Evolutionary conservation across 2,329 filamentous ascomycete species (phyloP).

Genomic region (Trichoderma cornu-damae): DNA sequence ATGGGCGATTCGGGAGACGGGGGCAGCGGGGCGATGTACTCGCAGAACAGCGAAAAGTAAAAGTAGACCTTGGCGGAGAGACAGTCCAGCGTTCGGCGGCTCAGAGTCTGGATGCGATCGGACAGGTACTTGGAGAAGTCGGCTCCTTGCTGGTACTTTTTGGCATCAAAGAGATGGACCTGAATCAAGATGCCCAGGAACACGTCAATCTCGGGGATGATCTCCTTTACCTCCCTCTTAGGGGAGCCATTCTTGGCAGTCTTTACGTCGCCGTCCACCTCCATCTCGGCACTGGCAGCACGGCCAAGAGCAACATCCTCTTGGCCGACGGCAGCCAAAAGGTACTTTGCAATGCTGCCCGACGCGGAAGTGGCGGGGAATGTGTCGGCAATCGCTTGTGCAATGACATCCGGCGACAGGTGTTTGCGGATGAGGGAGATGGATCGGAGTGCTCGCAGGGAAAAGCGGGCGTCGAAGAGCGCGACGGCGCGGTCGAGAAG

Average conservation of each 20-base stretch:
- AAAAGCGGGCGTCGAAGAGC: slow-evolving; percentile 92
- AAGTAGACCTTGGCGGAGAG: slow-evolving; percentile 95
- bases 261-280: slow-evolving; percentile 62
- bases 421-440: slow-evolving; percentile 95
- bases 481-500: slow-evolving; percentile 87
- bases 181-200: slow-evolving; percentile 83
- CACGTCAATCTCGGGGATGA: slow-evolving; percentile 80
- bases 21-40: slow-evolving; percentile 80
- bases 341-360: slow-evolving; percentile 60
- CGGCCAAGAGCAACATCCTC: slow-evolving; percentile 59
- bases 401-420: slow-evolving; percentile 73
- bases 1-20: slow-evolving; percentile 85
- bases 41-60: slow-evolving; percentile 93
- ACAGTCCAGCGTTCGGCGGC: slow-evolving; percentile 89
- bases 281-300: slow-evolving; percentile 60
- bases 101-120: slow-evolving; percentile 79
- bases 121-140: slow-evolving; percentile 80
- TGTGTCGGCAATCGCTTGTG: slow-evolving; percentile 74
- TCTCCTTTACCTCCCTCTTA: slow-evolving; percentile 68
- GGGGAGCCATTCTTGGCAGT: slow-evolving; percentile 44
- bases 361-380: slow-evolving; percentile 60
- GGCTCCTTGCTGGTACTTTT: slow-evolving; percentile 72
- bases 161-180: slow-evolving; percentile 82
- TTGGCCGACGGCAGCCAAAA: slow-evolving; percentile 66
- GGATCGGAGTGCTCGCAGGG: slow-evolving; percentile 85